Evolutionary conservation across 2,329 filamentous ascomycete genomes (phyloP), one percentile per base, ranked within the genome.

Genomic region (Akanthomyces dipterigenus): DNA sequence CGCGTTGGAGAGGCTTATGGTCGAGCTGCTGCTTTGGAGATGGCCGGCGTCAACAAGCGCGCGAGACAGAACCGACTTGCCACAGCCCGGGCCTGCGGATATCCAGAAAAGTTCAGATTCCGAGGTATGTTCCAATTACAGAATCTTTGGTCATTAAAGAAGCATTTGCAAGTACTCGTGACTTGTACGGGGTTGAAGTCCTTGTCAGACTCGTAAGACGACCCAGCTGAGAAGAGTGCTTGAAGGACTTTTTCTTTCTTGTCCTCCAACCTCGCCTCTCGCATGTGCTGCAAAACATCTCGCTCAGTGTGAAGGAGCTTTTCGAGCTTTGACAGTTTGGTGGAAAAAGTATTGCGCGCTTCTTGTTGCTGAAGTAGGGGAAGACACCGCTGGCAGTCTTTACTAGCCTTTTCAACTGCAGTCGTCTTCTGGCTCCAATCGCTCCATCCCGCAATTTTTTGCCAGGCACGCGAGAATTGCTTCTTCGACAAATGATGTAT

Each of bases 11-110:
- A 49, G 18, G 20, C n/a, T 36, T 3, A 59, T 40, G 24, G 46
- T 59, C 6, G 45, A 26, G 4, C 14, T 58, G 8, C 45, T 58
- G 36, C 9, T 61, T 20, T 57, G 49, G 8, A 75, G 62, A 34
- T 69, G 46, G 22, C 46, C 65, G 2, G 69, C 31, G 51, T 76
- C 70, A 11, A 76, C 66, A 0, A 77, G 65, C 3, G 68, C 71
- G 64, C 66, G 70, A 0, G 72, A 63, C 0, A 77, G 67, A 0
- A 77, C 74, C 26, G 74, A 77, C 63, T 77, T 77, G 6, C 75
- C 74, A 62, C 72, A 76, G 31, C 75, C 74, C 20, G 73, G 73
- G 59, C 75, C 73, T 1, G 75, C 75, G 16, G 73, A 42, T 16
- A 59, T 24, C 45, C 45, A 51, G 26, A 59, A 59, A 8, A 59